A percentile compares a stretch with the other conserved stretches of the same genome.
These are phyloP conservation scores for Hortiboletus campestris DNA, from an alignment of 768 basidiomycete species.

Conservation along the genomic window DNA sequence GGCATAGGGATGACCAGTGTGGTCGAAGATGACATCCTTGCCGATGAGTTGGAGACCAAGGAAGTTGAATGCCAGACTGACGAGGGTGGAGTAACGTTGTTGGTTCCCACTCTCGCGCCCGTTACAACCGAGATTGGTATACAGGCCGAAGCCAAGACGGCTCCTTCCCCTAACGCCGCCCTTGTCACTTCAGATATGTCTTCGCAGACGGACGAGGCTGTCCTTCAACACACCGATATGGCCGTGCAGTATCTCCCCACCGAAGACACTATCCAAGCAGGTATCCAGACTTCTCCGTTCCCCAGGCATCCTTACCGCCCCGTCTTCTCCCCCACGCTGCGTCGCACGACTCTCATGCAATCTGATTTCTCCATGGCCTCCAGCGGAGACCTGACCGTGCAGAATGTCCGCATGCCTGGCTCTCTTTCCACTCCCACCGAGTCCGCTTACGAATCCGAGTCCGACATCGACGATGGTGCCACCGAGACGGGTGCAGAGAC, in stretches of 20 bases:
- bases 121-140: conserved; percentile 40
- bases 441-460: conserved; percentile 44
- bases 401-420: conserved; percentile 19
- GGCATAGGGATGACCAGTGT: conserved; percentile 45
- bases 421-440: conserved; percentile 23
- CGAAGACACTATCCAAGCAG: conserved; percentile 32
- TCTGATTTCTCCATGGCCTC: conserved; percentile 38
- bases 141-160: conserved; percentile 35
- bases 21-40: conserved; percentile 39
- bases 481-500: conserved; percentile 68
- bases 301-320: conserved; percentile 23
- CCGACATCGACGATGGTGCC: conserved; percentile 38
- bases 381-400: conserved; percentile 37
- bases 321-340: conserved; percentile 26
- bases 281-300: conserved; percentile 38
- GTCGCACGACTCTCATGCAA: conserved; percentile 50
- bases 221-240: conserved; percentile 36
- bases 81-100: conserved; percentile 30
- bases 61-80: conserved; percentile 73
- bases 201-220: conserved; percentile 50
- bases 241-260: conserved; percentile 46
- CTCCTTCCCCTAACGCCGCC: conserved; percentile 12
- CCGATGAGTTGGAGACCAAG: conserved; percentile 47
- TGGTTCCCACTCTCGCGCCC: conserved; percentile 30
- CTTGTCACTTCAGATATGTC: conserved; percentile 35